Base-by-base conservation (phyloP, 192 early-diverging fungal species). In the Chytriomyces sp. region DNA sequence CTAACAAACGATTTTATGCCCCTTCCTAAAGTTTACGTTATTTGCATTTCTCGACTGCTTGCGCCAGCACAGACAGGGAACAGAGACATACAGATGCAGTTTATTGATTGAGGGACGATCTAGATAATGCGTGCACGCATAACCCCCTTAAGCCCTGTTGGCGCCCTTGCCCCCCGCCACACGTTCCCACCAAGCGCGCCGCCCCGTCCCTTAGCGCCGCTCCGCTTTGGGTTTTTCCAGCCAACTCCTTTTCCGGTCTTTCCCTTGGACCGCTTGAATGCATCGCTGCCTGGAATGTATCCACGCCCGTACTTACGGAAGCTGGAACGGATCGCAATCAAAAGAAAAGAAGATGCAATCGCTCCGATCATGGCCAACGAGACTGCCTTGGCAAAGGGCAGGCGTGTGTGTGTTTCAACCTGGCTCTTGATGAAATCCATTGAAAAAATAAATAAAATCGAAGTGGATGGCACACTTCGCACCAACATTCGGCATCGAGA, bases 151-250 rank as follows among this genome's bases (percentile, higher is more conserved):
- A 73, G 60, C 50, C 71, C 71, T 3, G 24, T 62, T 28, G 57
- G 8, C 46, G 71, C n/a, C 69, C 69, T 50, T 43, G 57, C 9
- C 8, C 69, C 69, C 7, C 69, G 46, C 20, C 18, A 70, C 44
- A 60, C 71, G 43, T 73, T 73, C 60, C 71, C 71, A 13, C 43
- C 71, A 2, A 73, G 10, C 1, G 45, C 57, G 3, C 71, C 61
- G 11, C 71, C 71, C 43, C 71, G 53, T 9, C 71, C 71, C 18
- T 45, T 60, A 20, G 61, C 61, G 26, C 71, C 71, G 60, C 60
- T 63, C 45, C 60, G 18, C 71, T 73, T 73, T 2, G 71, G 71
- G 44, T 73, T 73, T 48, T 73, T 73, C 71, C 71, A 73, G 3
- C 71, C 71, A 62, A 73, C 71, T 53, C 71, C 71, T 48, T 73